These are phyloP conservation scores for Melastoma malabathricum DNA, from an alignment of 345 rosid genomes.

Conservation along the genomic window DNA sequence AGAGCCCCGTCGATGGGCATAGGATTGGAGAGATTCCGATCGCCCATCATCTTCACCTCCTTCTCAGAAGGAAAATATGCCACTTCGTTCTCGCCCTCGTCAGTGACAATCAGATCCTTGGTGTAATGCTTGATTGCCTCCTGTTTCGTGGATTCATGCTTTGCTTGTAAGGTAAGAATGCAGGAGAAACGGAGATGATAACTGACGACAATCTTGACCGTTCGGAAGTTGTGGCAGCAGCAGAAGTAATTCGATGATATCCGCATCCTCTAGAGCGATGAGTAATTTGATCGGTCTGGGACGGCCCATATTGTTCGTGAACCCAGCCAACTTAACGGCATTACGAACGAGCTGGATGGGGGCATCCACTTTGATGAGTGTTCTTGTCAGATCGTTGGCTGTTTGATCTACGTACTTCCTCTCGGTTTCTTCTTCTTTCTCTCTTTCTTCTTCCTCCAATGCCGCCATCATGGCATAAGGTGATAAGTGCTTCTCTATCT, in stretches of 20 bases:
- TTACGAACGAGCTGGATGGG: conserved; percentile 73
- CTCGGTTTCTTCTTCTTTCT: conserved; percentile 51
- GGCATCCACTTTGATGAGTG: conserved; percentile 67
- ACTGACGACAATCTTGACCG: conserved; percentile 63
- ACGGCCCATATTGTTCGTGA: conserved; percentile 85
- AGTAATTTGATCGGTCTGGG: conserved; percentile 71
- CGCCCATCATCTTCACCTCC: conserved; percentile 95
- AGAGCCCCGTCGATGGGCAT: conserved; percentile 74
- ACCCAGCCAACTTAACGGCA: conserved; percentile 69
- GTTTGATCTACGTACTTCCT: conserved; percentile 51
- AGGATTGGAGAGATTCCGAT: conserved; percentile 63
- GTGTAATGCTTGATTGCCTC: conserved; percentile 70
- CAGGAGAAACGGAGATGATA: conserved; percentile 91
- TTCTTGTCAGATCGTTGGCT: conserved; percentile 58
- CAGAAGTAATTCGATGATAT: conserved; percentile 84
- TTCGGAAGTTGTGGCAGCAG: conserved; percentile 80
- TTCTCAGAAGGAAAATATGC: conserved; percentile 61
- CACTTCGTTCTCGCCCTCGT: conserved; percentile 39
- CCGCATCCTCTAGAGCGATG: conserved; percentile 59
- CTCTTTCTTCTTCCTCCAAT: conserved; percentile 57
- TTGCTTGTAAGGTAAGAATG: conserved; percentile 78
- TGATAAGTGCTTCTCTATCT: conserved; percentile 61
- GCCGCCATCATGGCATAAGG: conserved; percentile 43
- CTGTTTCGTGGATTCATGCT: conserved; percentile 75
- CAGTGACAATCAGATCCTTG: conserved; percentile 59